Evolutionary conservation across 2,329 filamentous ascomycete species (phyloP).

Genomic region (Alternaria brassicae): DNA sequence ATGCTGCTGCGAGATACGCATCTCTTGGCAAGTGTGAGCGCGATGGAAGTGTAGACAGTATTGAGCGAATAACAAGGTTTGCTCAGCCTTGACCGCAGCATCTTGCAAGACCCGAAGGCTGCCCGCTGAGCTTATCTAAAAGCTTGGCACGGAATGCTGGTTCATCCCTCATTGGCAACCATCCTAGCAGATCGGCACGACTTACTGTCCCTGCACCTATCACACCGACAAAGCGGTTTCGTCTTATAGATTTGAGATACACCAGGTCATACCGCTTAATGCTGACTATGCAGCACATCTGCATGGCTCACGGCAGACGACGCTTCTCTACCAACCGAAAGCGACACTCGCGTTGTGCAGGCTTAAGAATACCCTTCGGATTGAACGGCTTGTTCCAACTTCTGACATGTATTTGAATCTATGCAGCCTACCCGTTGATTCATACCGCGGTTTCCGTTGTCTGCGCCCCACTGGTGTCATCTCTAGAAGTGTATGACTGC

Average conservation of each 20-base stretch:
- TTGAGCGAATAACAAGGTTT: neutral
- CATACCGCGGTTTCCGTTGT: neutral
- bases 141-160: conserved; percentile 14
- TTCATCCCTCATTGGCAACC: neutral
- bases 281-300: conserved; percentile 1
- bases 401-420: neutral
- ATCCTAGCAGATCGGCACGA: conserved; percentile 2
- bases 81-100: conserved; percentile 10
- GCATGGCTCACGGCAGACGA: conserved; percentile 11
- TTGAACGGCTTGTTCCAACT: neutral
- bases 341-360: neutral
- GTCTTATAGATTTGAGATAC: neutral
- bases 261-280: neutral
- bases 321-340: neutral
- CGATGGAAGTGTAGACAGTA: neutral
- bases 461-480: conserved; percentile 2
- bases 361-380: neutral
- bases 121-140: conserved; percentile 7
- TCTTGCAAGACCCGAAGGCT: conserved; percentile 2
- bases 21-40: conserved; percentile 5
- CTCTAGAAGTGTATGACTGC: neutral
- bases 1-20: neutral
- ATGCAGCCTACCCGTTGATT: neutral
- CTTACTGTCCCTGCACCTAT: neutral
- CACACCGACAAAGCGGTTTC: neutral